Base-by-base conservation (phyloP, 768 basidiomycete species). In the Dioszegia crocea region DNA sequence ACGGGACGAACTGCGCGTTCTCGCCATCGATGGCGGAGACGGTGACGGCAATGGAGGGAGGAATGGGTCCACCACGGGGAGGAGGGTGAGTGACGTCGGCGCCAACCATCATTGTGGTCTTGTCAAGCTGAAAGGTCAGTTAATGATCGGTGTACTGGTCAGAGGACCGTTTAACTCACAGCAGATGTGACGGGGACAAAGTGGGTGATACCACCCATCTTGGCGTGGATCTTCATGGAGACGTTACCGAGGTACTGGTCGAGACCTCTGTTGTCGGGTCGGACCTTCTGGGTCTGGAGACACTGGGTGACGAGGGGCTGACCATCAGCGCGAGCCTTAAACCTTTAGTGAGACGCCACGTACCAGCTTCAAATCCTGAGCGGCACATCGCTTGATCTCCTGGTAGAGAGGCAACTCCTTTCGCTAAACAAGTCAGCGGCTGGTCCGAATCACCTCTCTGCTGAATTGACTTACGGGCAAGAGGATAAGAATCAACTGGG, bases 141-240 rank as follows among this genome's bases (percentile, higher is more conserved):
- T 36, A 19, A 8, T 30, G 10, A 43, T 43, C 40, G 14, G 33
- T 31, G 11, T 24, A 62, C 38, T 24, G 14, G n/a, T 43, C 8
- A 26, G 21, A 3, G 16, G 8, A 24, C 23, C 29, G 62, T 14
- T 63, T 23, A 8, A 72, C 65, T 54, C 46, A 64, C 65, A 16
- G 56, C 50, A 26, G 53, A 2, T 23, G 57, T 30, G 26, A 66
- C 50, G 2, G 57, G 60, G 4, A 74, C 64, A 24, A 58, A 39
- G 52, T 75, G 73, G 8, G 73, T 77, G 23, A 77, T 54, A 50
- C 76, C 76, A n/a, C 76, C 76, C 30, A 77, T 67, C 68, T 77
- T 77, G 44, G 66, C 66, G 55, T 71, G 67, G 36, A 57, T 38
- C 56, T 77, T 77, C 76, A 77, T 77, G 17, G 74, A 68, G 12